Percentiles rank a stretch among this genome's conserved stretches.
Conservation (phyloP, 805 yeast genomes). For the Cephaloascus fragrans region DNA sequence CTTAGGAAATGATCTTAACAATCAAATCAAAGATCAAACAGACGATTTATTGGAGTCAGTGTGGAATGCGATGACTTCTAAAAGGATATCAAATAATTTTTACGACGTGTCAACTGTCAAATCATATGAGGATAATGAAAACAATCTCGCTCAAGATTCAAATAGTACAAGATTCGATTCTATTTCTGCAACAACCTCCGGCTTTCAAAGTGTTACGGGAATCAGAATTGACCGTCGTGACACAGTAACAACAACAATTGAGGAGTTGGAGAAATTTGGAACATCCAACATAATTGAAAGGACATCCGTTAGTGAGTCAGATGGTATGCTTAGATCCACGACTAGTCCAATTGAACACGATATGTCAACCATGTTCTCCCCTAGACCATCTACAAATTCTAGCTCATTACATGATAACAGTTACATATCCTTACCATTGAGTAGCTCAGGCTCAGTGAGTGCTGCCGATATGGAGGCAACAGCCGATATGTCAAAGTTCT, state of each 20-base stretch:
- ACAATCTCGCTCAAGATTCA: not conserved
- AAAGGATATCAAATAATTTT: conserved; percentile 8
- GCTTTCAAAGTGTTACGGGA: not conserved
- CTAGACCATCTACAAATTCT: no score
- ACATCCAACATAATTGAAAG: no score
- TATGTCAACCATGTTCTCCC: no score
- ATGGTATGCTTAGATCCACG: no score
- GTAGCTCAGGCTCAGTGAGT: no score
- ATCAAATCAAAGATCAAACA: conserved; percentile 41
- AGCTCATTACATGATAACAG: no score
- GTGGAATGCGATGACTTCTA: conserved; percentile 45
- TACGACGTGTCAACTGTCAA: no score
- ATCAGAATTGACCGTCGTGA: no score
- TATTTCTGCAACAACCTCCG: not conserved
- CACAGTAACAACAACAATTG: not conserved
- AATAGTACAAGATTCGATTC: not conserved
- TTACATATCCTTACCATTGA: no score
- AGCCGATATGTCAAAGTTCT: conserved; percentile 1
- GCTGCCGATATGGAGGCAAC: conserved; percentile 5
- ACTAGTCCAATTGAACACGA: no score
- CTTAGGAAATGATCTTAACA: not conserved
- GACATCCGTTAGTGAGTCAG: no score
- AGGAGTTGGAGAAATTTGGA: not conserved
- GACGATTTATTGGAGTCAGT: conserved; percentile 58
- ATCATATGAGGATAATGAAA: no score